Base-by-base conservation (phyloP, 2,329 filamentous ascomycete species). In the Thyridium curvatum region DNA sequence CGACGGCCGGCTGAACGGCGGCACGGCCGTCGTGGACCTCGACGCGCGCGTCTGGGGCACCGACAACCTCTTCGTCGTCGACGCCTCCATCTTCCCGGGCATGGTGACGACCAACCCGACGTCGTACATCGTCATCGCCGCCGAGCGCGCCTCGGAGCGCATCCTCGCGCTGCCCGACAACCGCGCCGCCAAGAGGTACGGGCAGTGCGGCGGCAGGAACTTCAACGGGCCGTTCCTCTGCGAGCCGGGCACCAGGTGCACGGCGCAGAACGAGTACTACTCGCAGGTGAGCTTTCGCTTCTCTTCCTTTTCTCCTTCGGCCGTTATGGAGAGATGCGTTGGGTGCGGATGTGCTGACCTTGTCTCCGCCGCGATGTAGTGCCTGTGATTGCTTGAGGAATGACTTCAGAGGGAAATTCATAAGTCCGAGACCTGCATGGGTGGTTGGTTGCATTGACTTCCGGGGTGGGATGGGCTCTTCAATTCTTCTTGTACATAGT, bases 31-130 rank as follows among this genome's bases (percentile, higher is more conserved):
- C 16, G 49, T 53, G 12, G 51, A 52, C 43, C 32, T 48, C 29
- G 45, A 53, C 43, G 37, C 48, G n/a, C 68, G 67, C 51, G 66
- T 74, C 9, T 74, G 68, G 41, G 71, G 70, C 32, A 74, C 65
- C 3, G 65, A 72, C 45, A 74, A 73, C 51, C 55, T 75, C 26
- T 73, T 72, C 51, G 66, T 75, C 12, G 67, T 77, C 2, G 74
- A 77, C 46, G 71, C 67, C 16, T 69, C 68, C 40, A 71, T 79
- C 46, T 75, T 77, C 56, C 75, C 76, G 0, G 74, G 75, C 40
- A 67, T 77, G 39, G 65, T 74, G 13, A 72, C 73, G 3, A 75
- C 72, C 28, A 81, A 81, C 51, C 77, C 76, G 3, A 71, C 72
- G 26, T 70, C 74, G 1, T 65, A 72, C 12, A 73, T 80, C 49